These are phyloP conservation scores for Cutaneotrichosporon sp. DNA, from an alignment of 1,284 basidiomycete species.

Conservation along the genomic window DNA sequence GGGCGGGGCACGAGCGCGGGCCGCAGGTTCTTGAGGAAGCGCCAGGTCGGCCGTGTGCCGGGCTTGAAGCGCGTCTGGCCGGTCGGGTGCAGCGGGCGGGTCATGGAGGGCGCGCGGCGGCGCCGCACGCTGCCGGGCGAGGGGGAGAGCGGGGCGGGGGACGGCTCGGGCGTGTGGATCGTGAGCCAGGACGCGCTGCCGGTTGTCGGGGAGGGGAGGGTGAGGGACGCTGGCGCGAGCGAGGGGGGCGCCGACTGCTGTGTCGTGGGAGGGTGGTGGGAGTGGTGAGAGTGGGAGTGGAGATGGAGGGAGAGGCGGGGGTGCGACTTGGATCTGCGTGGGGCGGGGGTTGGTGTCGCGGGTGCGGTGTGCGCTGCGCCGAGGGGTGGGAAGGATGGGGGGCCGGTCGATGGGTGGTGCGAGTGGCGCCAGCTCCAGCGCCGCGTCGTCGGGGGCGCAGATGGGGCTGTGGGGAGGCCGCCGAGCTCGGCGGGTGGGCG, in stretches of 20 bases:
- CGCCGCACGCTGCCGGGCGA: not conserved
- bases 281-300: not conserved
- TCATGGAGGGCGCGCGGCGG: not conserved
- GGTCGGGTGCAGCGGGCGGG: not conserved
- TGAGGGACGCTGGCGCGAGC: not conserved
- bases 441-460: not conserved
- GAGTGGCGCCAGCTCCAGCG: not conserved
- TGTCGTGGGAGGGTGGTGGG: not conserved
- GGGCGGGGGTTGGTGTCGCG: not conserved
- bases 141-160: not conserved
- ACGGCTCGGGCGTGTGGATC: not conserved
- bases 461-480: not conserved
- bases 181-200: not conserved
- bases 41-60: not conserved
- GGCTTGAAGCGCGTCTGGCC: constrained; percentile 7
- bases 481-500: not conserved
- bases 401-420: not conserved
- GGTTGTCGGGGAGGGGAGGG: not conserved
- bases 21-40: constrained; percentile 4
- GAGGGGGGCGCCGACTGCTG: too few relatives aligned
- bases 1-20: not conserved
- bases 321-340: too few relatives aligned
- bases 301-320: not conserved
- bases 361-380: not conserved
- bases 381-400: not conserved